phyloP scores from a whole-genome alignment of 768 basidiomycete genomes.

The Paxillus involutus region DNA sequence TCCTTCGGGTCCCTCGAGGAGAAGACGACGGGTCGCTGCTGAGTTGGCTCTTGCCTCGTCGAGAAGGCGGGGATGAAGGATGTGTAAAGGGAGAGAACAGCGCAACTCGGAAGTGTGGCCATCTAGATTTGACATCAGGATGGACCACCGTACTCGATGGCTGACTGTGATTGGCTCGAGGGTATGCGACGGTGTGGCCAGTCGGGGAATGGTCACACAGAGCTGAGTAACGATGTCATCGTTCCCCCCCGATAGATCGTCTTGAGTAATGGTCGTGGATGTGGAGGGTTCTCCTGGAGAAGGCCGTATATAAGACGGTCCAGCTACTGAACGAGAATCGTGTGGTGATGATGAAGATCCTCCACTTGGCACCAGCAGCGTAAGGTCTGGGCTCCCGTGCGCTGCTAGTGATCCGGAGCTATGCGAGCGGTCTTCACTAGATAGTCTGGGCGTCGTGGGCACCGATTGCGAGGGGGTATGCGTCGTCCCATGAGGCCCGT shows the following conservation, averaged over 20 bases:
- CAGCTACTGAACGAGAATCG: constrained; percentile 1
- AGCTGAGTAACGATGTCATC: constrained; percentile 62
- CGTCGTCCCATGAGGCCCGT: too few relatives aligned
- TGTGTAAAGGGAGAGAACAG: constrained; percentile 86
- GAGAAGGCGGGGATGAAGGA: constrained; percentile 73
- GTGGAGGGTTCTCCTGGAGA: constrained; percentile 10
- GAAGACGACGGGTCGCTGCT: constrained; percentile 63
- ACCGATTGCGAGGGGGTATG: too few relatives aligned
- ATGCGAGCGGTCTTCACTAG: constrained; percentile 3
- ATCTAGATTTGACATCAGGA: constrained; percentile 80
- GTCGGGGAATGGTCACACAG: constrained; percentile 57
- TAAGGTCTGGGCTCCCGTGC: constrained; percentile 10
- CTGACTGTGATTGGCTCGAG: constrained; percentile 73
- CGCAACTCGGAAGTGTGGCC: constrained; percentile 94
- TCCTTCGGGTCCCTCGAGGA: constrained; percentile 40
- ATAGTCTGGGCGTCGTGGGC: too few relatives aligned
- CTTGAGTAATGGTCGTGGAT: constrained; percentile 7
- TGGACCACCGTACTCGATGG: constrained; percentile 81
- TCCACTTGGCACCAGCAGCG: constrained; percentile 12
- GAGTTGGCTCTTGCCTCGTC: constrained; percentile 76
- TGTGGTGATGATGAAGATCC: constrained; percentile 18
- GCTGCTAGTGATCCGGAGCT: constrained; percentile 13
- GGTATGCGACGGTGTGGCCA: constrained; percentile 66
- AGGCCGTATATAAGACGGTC: neutral
- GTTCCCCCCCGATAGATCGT: constrained; percentile 27